Conservation (phyloP, 768 basidiomycete species). For the Hebeloma cylindrosporum region DNA sequence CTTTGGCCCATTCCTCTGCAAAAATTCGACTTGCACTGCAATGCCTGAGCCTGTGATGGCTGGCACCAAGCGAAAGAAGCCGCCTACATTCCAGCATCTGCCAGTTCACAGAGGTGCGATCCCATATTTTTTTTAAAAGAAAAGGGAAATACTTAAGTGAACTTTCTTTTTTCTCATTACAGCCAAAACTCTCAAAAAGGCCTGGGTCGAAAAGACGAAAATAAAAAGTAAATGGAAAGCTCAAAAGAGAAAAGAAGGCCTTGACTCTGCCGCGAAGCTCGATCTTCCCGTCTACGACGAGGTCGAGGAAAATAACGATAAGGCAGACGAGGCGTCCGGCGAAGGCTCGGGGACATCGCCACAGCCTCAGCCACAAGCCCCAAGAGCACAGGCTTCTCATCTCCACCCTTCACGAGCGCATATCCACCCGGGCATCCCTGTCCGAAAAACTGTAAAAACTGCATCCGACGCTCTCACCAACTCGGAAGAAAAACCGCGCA, state of each 20-base stretch:
- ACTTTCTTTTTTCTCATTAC: constrained; percentile 10
- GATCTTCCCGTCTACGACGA: constrained; percentile 20
- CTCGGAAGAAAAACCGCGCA: constrained; percentile 7
- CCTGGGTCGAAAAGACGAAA: constrained; percentile 77
- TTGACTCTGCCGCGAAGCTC: constrained; percentile 18
- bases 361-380: not conserved
- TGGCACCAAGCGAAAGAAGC: constrained; percentile 51
- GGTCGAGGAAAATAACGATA: constrained; percentile 9
- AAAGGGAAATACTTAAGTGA: not conserved
- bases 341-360: constrained; percentile 1
- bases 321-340: not conserved
- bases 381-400: constrained; percentile 5
- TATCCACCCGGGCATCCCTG: constrained; percentile 25
- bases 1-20: constrained; percentile 5
- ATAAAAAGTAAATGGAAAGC: constrained; percentile 78
- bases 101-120: constrained; percentile 62
- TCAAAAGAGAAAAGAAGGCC: constrained; percentile 54
- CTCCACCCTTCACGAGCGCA: constrained; percentile 30
- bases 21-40: constrained; percentile 11
- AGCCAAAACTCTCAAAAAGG: constrained; percentile 82
- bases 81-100: constrained; percentile 70
- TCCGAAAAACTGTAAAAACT: constrained; percentile 11
- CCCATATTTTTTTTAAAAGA: not conserved
- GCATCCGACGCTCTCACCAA: too few relatives aligned
- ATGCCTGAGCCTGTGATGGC: constrained; percentile 26